Evolutionary conservation across 768 basidiomycete genomes (phyloP), one percentile per base, ranked within the genome.

Genomic region (Suillus luteus): DNA sequence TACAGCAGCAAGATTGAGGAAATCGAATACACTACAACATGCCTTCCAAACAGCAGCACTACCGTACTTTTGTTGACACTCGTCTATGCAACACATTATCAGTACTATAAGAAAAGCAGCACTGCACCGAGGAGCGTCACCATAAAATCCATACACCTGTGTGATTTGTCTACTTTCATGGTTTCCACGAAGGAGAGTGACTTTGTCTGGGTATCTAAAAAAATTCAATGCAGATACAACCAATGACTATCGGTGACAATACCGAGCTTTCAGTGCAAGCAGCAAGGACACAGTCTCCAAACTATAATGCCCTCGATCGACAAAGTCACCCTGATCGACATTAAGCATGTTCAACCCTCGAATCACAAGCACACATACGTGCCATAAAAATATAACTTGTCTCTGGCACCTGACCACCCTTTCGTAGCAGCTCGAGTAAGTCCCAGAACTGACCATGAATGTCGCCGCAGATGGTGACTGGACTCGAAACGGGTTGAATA

Each of bases 381-480:
- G 86, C 91, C 94, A 97, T 97, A 77, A 97, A 97, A 55, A 97
- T 93, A 75, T 97, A 97, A 74, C 93, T 96, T 59, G 86, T 93
- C 67, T 89, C 91, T 10, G 94, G 94, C 11, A 94, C 88, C 66
- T 83, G 86, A 8, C 95, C 93, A 1, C 95, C 95, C 62, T 93
- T 89, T 69, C 91, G 79, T 69, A 97, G 80, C 58, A 99, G 79
- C 78, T 99, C 95, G 40, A 96, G 82, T 55, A 99, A 80, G 72
- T 99, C 96, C 90, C 95, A 99, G 77, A 97, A 97, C 75, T 99
- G 96, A 31, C 96, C 96, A 70, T 99, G 96, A 59, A 99, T 96
- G 73, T 98, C 96, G 37, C 96, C 96, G 72, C 92, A 93, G 67
- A 94, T 91, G 37, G 96, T 98, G 43, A 98, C 96, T 1, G 96